phyloP scores from a whole-genome alignment of 2,329 filamentous ascomycete genomes.

The Colletotrichum chlorophyti region DNA sequence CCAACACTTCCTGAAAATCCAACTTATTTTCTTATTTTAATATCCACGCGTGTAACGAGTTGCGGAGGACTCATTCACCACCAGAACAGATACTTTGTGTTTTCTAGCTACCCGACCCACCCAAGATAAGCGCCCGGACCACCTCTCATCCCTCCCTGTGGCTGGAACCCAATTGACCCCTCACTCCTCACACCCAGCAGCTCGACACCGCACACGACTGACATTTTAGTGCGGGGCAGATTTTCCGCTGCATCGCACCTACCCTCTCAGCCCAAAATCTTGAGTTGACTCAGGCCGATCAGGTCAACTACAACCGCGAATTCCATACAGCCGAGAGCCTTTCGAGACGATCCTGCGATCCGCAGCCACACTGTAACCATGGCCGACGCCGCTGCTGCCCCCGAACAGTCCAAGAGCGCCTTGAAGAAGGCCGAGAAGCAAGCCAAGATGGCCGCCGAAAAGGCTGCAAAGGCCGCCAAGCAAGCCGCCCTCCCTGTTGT shows the following conservation, averaged over 20 bases:
- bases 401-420: conserved; percentile 64
- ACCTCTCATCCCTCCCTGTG: conserved; percentile 7
- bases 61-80: no score
- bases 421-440: conserved; percentile 72
- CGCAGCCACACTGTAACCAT: conserved; percentile 26
- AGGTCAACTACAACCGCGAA: conserved; percentile 18
- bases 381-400: conserved; percentile 29
- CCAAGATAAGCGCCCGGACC: background rate
- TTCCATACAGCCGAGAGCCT: conserved; percentile 16
- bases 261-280: conserved; percentile 26
- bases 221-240: conserved; percentile 30
- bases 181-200: conserved; percentile 23
- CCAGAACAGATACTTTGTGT: no score
- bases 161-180: conserved; percentile 28
- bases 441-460: conserved; percentile 65
- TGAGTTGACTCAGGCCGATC: conserved; percentile 27
- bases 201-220: conserved; percentile 22
- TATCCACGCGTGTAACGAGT: no score
- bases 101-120: no score
- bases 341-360: conserved; percentile 14
- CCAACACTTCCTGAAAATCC: no score
- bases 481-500: conserved; percentile 58
- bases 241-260: conserved; percentile 27
- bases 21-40: no score
- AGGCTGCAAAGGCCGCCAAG: conserved; percentile 68